Evolutionary conservation across 257 asterid species (phyloP), one percentile per base, ranked within the genome.

Genomic region (Lantana camara): DNA sequence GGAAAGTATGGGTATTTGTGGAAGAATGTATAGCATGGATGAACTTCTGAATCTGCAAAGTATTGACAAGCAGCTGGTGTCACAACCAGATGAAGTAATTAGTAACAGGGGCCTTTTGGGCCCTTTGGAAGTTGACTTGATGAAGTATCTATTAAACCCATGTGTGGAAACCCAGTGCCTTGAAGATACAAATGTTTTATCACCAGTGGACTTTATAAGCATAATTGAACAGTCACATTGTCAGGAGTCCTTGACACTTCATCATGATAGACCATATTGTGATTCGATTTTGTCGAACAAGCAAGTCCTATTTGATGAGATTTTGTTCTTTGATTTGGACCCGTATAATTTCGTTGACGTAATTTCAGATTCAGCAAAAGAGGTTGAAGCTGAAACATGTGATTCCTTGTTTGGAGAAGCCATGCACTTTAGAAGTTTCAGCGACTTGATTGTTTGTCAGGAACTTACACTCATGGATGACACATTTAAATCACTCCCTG

Each of bases 381-480:
- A 66, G 73, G 49, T 74, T 53, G 81, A 77, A 53, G 67, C 62
- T 67, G 87, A 90, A 82, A 73, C 76, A 42, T 79, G 83, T 69
- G 91, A 82, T 65, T 64, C 81, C 49, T 72, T 84, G 85, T 88
- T 83, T 73, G 79, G 71, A 53, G 86, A 90, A 77, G 73, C 86
- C 65, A 83, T 71, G 84, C 82, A 75, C 64, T 88, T 90, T 66
- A 77, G 66, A 79, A 77, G 73, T 77, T 83, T 86, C 57, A 66
- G 75, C 64, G 83, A 84, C 69, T 67, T 94, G 78, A 58, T 93
- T 50, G 93, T 86, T 85, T 77, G 80, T 59, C 81, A 81, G 61
- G 97, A 94, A 82, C 96, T 94, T 65, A 85, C 85, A 60, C 90
- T 85, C 41, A 50, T 73, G 66, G 97, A 88, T 65, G 89, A 78